These are phyloP conservation scores for Acanthamoeba royreba DNA, from an alignment of 208 protist species.

Conservation along the genomic window DNA sequence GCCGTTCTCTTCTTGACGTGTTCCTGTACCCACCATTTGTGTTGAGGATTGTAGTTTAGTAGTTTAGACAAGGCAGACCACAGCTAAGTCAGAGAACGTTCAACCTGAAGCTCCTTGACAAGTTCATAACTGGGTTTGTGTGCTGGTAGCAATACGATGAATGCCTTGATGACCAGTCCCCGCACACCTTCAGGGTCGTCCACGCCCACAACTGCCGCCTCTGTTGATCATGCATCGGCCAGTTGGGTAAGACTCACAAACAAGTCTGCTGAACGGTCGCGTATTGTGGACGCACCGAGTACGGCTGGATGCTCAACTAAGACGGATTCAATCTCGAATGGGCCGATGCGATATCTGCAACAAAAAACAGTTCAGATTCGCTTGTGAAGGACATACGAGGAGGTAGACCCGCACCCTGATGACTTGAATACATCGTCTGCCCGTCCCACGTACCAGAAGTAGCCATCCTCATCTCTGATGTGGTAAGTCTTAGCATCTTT, in stretches of 20 bases:
- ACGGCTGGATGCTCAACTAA: background rate
- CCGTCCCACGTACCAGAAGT: background rate
- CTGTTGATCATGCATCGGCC: background rate
- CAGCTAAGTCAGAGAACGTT: too few species aligned
- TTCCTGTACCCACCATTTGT: too few species aligned
- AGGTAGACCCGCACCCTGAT: too few species aligned
- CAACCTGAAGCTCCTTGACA: background rate
- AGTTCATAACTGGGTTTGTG: background rate
- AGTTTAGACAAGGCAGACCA: too few species aligned
- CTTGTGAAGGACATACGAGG: too few species aligned
- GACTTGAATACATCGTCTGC: background rate
- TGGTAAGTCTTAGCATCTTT: background rate
- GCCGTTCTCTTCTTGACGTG: background rate
- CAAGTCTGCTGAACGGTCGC: too few species aligned
- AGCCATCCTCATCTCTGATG: background rate
- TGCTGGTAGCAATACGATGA: background rate
- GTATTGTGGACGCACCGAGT: background rate
- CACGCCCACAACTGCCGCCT: background rate
- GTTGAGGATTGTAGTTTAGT: too few species aligned
- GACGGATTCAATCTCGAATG: background rate
- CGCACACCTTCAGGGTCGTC: background rate
- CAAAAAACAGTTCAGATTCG: too few species aligned
- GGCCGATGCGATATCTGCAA: background rate
- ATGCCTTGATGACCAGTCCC: background rate
- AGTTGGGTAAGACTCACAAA: too few species aligned